Conservation (phyloP, 1,284 basidiomycete species). For the Papiliotrema nemorosa region DNA sequence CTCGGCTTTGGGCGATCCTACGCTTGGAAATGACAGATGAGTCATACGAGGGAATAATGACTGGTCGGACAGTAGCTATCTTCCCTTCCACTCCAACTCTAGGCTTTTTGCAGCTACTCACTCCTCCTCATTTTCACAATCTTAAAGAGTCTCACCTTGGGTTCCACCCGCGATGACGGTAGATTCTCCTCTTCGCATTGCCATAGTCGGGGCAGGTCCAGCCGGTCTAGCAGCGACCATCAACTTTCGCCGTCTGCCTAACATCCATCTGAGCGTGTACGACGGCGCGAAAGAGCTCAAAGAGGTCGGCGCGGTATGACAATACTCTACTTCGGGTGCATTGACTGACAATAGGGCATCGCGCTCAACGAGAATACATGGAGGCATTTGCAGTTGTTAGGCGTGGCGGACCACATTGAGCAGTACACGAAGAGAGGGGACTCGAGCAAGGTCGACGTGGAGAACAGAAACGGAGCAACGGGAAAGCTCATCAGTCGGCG, state of each 20-base stretch:
- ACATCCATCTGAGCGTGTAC: constrained; percentile 25
- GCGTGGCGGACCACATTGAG: constrained; percentile 23
- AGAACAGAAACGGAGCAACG: constrained; percentile 23
- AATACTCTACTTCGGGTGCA: no score
- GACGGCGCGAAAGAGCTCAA: constrained; percentile 31
- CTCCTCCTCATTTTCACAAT: no score
- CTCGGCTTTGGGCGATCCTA: no score
- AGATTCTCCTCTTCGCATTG: constrained; percentile 12
- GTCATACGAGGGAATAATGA: no score
- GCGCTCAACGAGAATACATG: constrained; percentile 36
- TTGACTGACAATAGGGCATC: no score
- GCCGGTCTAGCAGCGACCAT: constrained; percentile 28
- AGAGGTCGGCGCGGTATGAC: constrained; percentile 38
- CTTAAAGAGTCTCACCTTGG: no score
- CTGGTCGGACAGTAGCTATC: no score
- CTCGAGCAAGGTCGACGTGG: constrained; percentile 13
- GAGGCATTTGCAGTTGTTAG: constrained; percentile 27
- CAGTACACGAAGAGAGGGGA: constrained; percentile 15
- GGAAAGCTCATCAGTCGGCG: constrained; percentile 15
- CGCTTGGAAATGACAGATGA: no score
- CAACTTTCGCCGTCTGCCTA: constrained; percentile 16
- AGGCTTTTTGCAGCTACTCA: no score
- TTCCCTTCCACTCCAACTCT: no score
- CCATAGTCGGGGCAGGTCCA: constrained; percentile 30
- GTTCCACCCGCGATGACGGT: constrained; percentile 8